Conservation (phyloP, 202 grass and related monocot genomes). For the Saccharum hybrid region DNA sequence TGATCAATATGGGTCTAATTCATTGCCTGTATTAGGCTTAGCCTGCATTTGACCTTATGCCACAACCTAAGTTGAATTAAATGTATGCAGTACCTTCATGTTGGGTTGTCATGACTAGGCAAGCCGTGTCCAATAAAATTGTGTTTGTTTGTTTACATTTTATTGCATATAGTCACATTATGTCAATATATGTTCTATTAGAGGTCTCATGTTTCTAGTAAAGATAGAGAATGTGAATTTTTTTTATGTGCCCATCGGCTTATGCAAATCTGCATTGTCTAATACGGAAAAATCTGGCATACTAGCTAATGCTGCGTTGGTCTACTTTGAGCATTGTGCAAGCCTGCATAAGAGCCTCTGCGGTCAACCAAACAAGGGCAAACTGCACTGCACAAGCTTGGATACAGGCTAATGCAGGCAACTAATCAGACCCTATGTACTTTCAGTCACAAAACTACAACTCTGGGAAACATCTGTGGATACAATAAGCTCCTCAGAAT, state of each 20-base stretch:
- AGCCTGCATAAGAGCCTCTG: background rate
- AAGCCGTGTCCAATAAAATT: background rate
- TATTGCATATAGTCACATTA: background rate
- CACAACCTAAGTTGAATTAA: background rate
- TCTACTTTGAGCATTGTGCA: background rate
- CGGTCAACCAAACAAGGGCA: background rate
- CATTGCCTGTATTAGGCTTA: background rate
- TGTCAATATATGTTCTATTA: too few relatives aligned
- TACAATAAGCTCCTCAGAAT: slow-evolving; percentile 29
- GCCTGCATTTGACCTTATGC: background rate
- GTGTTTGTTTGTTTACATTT: background rate
- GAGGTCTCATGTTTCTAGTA: too few relatives aligned
- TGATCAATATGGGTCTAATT: slow-evolving; percentile 10
- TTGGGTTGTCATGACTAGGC: too few relatives aligned
- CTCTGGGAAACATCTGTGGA: background rate
- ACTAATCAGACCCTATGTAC: background rate
- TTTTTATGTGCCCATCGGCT: background rate
- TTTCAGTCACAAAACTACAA: background rate
- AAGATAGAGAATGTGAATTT: too few relatives aligned
- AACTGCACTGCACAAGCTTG: background rate
- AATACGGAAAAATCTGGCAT: background rate
- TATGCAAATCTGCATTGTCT: background rate
- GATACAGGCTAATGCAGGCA: background rate
- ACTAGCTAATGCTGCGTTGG: background rate
- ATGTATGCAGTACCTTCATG: too few relatives aligned